Evolutionary conservation across 2,329 filamentous ascomycete genomes (phyloP), one percentile per base, ranked within the genome.

Genomic region (Hypoxylon sp.): DNA sequence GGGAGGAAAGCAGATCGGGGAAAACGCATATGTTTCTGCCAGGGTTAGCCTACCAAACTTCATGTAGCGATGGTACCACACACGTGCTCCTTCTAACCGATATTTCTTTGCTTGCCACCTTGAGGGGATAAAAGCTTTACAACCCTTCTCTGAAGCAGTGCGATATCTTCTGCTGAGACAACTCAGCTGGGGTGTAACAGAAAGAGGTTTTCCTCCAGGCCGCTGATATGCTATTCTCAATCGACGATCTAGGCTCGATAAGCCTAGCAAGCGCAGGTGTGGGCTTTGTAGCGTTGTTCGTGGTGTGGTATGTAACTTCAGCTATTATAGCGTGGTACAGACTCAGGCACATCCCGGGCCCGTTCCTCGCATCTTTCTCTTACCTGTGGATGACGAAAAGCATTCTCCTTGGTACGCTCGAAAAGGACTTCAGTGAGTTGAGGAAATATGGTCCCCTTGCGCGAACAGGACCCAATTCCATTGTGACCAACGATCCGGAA

Each of bases 381-480:
- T 79, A 79, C 52, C 74, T 78, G 72, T 83, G 81, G 81, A 68
- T 83, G 72, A 76, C 10, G 77, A 80, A 48, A 59, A 59, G 55
- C 58, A 70, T 56, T 25, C 45, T 64, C 17, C 21, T 51, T 5
- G 38, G 46, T 14, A 60, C 52, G 14, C 53, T 65, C 34, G 50
- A 63, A 43, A 46, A 55, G 14, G 63, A 67, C 45, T 45, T 73
- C n/a, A 63, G 48, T 34, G 50, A 48, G 21, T 57, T 61, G 13
- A 60, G 55, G n/a, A 68, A 63, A 13, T 72, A 73, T 45, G 80
- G 80, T 3, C 70, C 73, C 2, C 74, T 82, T 23, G 79, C 78
- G 3, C 77, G 81, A 14, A 77, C 82, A 28, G 82, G 81, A 1
- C 81, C 81, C 7, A 81, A 81, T 45, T 75, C 81, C 19, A 67